Evolutionary conservation across 805 yeast species (phyloP).

Genomic region (Cyberlindnera mrakii): DNA sequence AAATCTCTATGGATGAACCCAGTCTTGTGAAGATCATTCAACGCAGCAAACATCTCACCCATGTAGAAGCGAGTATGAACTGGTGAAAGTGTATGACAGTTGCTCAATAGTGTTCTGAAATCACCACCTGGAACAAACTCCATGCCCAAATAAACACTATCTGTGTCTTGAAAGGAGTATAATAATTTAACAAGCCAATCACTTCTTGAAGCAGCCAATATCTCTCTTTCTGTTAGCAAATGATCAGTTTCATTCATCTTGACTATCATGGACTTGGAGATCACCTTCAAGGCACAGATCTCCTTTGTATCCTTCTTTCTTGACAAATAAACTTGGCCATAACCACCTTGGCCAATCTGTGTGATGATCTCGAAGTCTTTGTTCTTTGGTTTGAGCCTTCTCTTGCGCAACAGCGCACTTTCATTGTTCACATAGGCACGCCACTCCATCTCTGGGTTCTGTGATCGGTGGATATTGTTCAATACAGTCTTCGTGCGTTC

Average conservation of each 20-base stretch:
- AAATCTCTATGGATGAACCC: conserved; percentile 97
- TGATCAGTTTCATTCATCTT: conserved; percentile 94
- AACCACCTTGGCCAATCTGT: conserved; percentile 99
- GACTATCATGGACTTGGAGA: conserved; percentile 78
- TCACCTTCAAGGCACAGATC: conserved; percentile 88
- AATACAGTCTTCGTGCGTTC: conserved; percentile 73
- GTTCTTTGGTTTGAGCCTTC: conserved; percentile 87
- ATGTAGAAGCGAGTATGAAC: conserved; percentile 94
- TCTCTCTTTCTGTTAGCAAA: conserved; percentile 93
- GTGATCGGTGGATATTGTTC: conserved; percentile 38
- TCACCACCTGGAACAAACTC: conserved; percentile 99
- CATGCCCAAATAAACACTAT: conserved; percentile 92
- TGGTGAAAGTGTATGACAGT: conserved; percentile 88
- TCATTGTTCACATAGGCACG: conserved; percentile 77
- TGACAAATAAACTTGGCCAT: conserved; percentile 97
- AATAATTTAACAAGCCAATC: conserved; percentile 93
- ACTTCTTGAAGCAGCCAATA: conserved; percentile 88
- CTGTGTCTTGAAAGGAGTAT: conserved; percentile 92
- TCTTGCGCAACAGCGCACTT: conserved; percentile 74
- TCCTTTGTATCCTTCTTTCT: conserved; percentile 91
- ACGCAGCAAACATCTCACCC: conserved; percentile 93
- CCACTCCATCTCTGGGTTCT: conserved; percentile 49
- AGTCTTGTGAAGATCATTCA: conserved; percentile 86
- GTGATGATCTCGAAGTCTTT: conserved; percentile 95
- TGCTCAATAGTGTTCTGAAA: conserved; percentile 87